These are phyloP conservation scores for Aureobasidium uvarum DNA, from an alignment of 2,329 filamentous ascomycete genomes.

Conservation along the genomic window DNA sequence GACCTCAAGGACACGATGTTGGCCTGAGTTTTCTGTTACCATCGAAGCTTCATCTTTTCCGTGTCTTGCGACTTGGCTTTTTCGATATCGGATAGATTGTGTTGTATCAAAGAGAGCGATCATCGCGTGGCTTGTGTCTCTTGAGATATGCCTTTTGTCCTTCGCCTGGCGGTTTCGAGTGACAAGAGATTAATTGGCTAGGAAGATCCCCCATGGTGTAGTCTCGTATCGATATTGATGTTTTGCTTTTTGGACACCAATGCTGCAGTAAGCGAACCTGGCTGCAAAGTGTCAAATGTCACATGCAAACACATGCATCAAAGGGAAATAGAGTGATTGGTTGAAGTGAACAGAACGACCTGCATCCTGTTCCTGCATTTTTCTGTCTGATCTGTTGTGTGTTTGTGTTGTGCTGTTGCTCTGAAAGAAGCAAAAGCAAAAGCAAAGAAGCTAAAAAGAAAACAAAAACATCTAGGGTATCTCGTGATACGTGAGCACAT, in stretches of 20 bases:
- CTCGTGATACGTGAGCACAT: conserved; percentile 23
- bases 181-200: background rate
- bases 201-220: conserved; percentile 8
- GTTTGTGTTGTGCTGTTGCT: background rate
- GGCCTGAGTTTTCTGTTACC: background rate
- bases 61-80: background rate
- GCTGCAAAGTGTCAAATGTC: background rate
- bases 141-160: background rate
- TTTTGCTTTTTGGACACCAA: background rate
- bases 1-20: background rate
- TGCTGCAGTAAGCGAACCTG: background rate
- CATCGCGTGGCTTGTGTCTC: background rate
- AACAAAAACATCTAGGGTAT: conserved; percentile 21
- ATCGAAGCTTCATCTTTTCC: background rate
- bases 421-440: background rate
- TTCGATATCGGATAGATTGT: background rate
- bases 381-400: background rate
- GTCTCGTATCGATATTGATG: conserved; percentile 3
- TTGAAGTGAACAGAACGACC: conserved; percentile 18
- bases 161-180: no score
- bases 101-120: background rate
- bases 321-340: background rate
- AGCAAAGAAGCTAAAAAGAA: conserved; percentile 1
- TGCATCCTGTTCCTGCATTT: conserved; percentile 17
- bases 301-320: background rate